Evolutionary conservation across 305 asterid species (phyloP).

Genomic region (Fraxinus velutina): DNA sequence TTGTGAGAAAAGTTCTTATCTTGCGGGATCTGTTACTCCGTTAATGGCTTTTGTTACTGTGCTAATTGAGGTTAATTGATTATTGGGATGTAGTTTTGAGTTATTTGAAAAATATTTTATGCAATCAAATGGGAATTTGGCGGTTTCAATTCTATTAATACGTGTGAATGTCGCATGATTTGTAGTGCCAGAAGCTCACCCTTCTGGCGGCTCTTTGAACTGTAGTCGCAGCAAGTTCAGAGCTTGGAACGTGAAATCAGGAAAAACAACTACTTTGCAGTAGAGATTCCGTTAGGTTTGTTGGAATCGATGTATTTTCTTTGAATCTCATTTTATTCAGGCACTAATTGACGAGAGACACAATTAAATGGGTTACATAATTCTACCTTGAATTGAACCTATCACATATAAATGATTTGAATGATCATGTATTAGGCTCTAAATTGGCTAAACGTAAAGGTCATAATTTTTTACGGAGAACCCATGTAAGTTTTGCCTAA

Average conservation of each 20-base stretch:
- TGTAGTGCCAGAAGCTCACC: background rate
- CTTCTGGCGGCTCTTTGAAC: background rate
- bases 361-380: no score
- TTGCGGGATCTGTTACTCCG: constrained; percentile 1
- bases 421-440: background rate
- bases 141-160: background rate
- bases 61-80: constrained; percentile 1
- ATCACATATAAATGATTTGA: background rate
- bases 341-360: no score
- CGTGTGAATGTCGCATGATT: constrained; percentile 13
- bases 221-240: background rate
- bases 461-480: background rate
- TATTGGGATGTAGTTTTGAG: background rate
- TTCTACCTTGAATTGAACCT: no score
- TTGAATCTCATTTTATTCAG: background rate
- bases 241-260: constrained; percentile 1
- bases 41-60: background rate
- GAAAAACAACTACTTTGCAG: background rate
- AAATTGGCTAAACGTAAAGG: background rate
- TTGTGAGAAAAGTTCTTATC: background rate
- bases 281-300: background rate
- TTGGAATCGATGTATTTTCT: background rate
- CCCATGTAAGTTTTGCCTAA: background rate
- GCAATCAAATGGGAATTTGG: background rate
- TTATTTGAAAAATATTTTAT: background rate